These are phyloP conservation scores for Ophidiomyces ophidiicola DNA, from an alignment of 2,329 filamentous ascomycete genomes.

Conservation along the genomic window DNA sequence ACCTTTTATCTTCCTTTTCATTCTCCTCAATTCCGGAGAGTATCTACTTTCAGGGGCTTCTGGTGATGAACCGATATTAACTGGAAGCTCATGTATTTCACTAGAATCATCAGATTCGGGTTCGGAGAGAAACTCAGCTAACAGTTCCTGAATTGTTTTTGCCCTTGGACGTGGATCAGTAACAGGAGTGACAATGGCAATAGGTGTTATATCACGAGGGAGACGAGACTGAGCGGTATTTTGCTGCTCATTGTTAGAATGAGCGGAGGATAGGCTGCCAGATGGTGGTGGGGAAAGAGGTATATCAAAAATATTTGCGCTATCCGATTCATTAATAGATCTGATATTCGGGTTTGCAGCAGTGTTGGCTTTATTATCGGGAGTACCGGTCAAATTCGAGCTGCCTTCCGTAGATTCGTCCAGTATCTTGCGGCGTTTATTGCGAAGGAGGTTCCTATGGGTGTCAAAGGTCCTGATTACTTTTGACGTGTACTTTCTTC, in stretches of 20 bases:
- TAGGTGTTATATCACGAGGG: constrained; percentile 26
- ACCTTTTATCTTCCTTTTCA: constrained; percentile 35
- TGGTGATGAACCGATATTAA: constrained; percentile 1
- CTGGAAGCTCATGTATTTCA: not conserved
- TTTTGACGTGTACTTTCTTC: constrained; percentile 1
- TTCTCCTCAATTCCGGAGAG: constrained; percentile 21
- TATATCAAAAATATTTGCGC: constrained; percentile 22
- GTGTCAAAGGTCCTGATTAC: not conserved
- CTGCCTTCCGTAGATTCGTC: constrained; percentile 11
- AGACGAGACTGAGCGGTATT: constrained; percentile 25
- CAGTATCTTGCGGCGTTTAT: constrained; percentile 29
- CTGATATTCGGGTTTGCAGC: constrained; percentile 21
- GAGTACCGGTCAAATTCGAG: not conserved
- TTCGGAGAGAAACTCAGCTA: constrained; percentile 17
- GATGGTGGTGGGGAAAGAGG: constrained; percentile 32
- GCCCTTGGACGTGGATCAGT: constrained; percentile 17
- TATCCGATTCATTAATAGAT: constrained; percentile 11
- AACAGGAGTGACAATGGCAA: constrained; percentile 19
- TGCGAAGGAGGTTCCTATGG: constrained; percentile 5
- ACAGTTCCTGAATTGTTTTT: constrained; percentile 13
- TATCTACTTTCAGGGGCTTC: constrained; percentile 13
- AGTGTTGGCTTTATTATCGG: constrained; percentile 8
- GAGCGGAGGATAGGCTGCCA: constrained; percentile 22
- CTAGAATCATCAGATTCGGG: constrained; percentile 8
- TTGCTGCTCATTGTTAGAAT: constrained; percentile 11